Evolutionary conservation across 1,139 yeast genomes (phyloP), one percentile per base, ranked within the genome.

Genomic region (Spathaspora sp.): DNA sequence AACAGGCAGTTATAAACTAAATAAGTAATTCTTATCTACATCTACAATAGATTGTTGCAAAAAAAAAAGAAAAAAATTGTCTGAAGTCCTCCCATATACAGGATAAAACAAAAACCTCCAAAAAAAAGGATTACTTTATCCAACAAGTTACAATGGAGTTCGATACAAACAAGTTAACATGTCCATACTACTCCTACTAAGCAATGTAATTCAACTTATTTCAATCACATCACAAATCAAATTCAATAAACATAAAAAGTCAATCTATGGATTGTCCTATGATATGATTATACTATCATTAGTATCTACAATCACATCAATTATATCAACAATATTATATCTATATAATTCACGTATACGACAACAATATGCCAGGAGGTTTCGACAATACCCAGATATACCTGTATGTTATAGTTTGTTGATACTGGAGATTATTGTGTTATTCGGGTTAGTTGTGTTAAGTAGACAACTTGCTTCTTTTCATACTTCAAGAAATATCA

Each of bases 191-290:
- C 9, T 31, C 7, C 36, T 31, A 7, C 18, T 31, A 13, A 31
- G 36, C 8, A 31, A 31, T n/a, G 10, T 31, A 13, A 9, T 31
- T 2, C 18, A 13, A 9, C 9, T 31, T 2, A 7, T 15, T 13
- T 31, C 36, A 13, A 13, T 31, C 2, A 15, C 9, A 15, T 31
- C 8, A 4, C 72, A 64, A 47, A 46, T 58, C 13, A 53, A 51
- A 11, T 50, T 54, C 42, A 60, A 58, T 40, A 58, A 58, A 43
- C 41, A 41, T 7, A 56, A 53, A 36, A 57, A 55, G 38, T 61
- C 70, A 3, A 55, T 68, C 11, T 50, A 54, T 38, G 70, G 70
- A 0, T 38, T 67, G 8, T 68, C 74, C 2, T 65, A 52, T 47
- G 74, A 70, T 47, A 55, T 52, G 31, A 43, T 55, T 2, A 11